Evolutionary conservation across 441 rosid genomes (phyloP), one percentile per base, ranked within the genome.

Genomic region (Euphorbia celastroides): DNA sequence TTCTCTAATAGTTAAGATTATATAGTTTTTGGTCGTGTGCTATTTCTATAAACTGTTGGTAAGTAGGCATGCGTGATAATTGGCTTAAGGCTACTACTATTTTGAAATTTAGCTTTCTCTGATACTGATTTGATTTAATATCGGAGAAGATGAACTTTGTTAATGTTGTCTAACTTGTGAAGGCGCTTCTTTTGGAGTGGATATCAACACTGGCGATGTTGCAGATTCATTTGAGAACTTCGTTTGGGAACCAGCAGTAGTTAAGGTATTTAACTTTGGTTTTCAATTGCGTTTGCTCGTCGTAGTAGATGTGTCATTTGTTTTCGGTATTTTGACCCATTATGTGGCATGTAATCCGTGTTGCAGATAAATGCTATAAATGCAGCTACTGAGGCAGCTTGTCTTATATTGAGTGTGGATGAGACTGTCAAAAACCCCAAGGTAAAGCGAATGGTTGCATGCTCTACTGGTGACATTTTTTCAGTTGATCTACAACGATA

Each of bases 171-270:
- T 50, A 65, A 68, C 79, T 90, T 98, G 97, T 60, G 97, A 95
- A 74, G 97, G 98, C 36, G 93, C 96, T 7, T 87, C 84, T 59
- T 95, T 84, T 69, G 99, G 99, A 67, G 99, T 95, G 72, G 98
- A 95, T 74, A 85, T 95, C 69, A 95, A 95, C 80, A 85, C 96
- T 14, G 98, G 97, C 38, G 99, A 97, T 76, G 89, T 95, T 28
- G 88, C 88, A 0, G 98, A 95, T 83, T 92, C 99, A 19, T 92
- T 81, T 79, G 86, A 95, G 16, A 92, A 86, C 84, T 92, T 95
- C 65, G 98, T 95, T 3, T 95, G 99, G 99, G 99, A 95, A 66
- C 99, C 99, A 72, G 85, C 99, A 14, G 97, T 92, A 63, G 99
- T 95, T 5, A 90, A 92, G 98, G 99, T 89, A 59, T 23, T 17